phyloP scores from a whole-genome alignment of 371 early-diverging fungal genomes.

The Apophysomyces sp. region DNA sequence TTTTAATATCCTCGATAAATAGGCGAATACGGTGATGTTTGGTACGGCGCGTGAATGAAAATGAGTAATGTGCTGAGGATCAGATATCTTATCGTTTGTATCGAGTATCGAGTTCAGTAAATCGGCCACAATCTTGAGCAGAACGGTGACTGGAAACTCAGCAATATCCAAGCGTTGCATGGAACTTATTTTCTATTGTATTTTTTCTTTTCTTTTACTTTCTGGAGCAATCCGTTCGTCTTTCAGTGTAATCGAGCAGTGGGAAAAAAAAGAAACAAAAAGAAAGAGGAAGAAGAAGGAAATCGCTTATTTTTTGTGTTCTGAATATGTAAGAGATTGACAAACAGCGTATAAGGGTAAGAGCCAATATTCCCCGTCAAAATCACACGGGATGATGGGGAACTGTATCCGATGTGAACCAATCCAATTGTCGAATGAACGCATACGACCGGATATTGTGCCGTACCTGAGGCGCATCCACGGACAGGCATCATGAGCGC shows the following conservation, averaged over 20 bases:
- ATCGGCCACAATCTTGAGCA: conserved; percentile 48
- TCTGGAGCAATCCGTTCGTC: background rate
- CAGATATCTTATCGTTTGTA: conserved; percentile 67
- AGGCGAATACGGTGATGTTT: conserved; percentile 64
- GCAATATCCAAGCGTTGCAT: conserved; percentile 32
- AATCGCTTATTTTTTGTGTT: background rate
- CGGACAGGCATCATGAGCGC: background rate
- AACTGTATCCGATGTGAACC: background rate
- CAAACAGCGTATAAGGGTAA: background rate
- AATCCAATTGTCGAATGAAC: conserved; percentile 1
- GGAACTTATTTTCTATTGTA: background rate
- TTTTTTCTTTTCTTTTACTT: background rate
- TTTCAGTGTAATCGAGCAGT: background rate
- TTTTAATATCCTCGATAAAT: conserved; percentile 69
- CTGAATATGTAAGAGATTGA: background rate
- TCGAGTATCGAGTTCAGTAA: conserved; percentile 55
- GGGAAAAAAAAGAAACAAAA: background rate
- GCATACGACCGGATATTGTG: conserved; percentile 4
- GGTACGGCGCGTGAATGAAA: conserved; percentile 88
- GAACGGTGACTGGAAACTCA: conserved; percentile 29
- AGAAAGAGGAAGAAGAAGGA: conserved; percentile 5
- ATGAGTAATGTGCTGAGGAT: conserved; percentile 53
- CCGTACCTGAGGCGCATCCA: background rate
- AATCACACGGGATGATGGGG: background rate
- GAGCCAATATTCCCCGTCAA: background rate